Evolutionary conservation across 2,329 filamentous ascomycete genomes (phyloP), one percentile per base, ranked within the genome.

Genomic region (Fusarium brachygibbosum): DNA sequence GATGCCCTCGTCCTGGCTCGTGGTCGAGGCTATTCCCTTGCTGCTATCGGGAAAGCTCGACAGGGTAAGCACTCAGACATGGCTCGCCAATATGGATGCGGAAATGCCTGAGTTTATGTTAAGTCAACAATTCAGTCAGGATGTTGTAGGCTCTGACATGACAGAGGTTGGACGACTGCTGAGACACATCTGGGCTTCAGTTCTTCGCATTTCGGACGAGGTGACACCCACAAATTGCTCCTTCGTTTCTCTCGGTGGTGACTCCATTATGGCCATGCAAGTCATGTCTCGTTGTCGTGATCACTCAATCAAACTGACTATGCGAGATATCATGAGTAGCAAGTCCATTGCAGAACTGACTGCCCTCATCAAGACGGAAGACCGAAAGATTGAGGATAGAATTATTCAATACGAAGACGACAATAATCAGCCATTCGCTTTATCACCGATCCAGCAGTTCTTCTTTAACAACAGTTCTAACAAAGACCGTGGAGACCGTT

Each of bases 401-500:
- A 28, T 5, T 23, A 17, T 32, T 9, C 10, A 58, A 2, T 10
- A 58, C 8, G 59, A 66, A 6, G 67, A 65, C 2, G 21, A 60
- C 1, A 6, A 40, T n/a, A 11, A 25, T 4, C 3, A 21, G 1
- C 4, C 38, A 25, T 85, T 83, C 54, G 71, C 73, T 0, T 69
- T 85, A 2, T 82, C 82, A 0, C 83, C 83, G 0, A 80, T 84
- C 23, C 83, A 85, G 57, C 73, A 77, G 19, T 73, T 83, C 35
- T 83, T 82, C 58, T 82, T 84, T 58, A 78, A 50, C 41, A 69
- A 66, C 41, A 70, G 68, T 37, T 55, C 7, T 0, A 69, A 79
- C 21, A 63, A 59, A 7, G 50, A 58, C 2, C 35, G 40, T 3
- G 78, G 77, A 5, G 73, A 80, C 19, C 79, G 80, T 25, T 83